Base-by-base conservation (phyloP, 2,329 filamentous ascomycete species). In the Talaromyces funiculosus region DNA sequence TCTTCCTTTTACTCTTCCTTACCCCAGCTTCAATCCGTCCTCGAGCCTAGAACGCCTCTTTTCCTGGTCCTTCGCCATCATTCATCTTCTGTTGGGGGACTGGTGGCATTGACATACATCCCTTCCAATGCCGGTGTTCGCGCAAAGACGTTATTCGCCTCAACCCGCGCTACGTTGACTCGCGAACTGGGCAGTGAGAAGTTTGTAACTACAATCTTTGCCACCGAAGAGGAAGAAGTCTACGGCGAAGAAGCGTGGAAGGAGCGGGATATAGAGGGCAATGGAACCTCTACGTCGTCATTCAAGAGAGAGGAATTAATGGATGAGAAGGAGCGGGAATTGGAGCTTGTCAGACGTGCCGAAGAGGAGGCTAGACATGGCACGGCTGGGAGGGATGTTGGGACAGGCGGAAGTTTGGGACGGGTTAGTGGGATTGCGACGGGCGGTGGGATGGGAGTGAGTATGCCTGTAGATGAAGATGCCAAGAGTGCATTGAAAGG, bases 81-180 rank as follows among this genome's bases (percentile, higher is more conserved):
- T 35, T 53, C 43, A 12, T 29, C 57, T 9, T 53, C 59, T 5
- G 73, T 80, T 1, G 59, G 63, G 3, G 64, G 67, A 31, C 70
- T 80, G 35, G 74, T 83, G 40, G 84, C 84, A 2, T 71, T 87
- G 31, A 86, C 85, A 38, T 87, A 86, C 67, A 83, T 88, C 24
- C 85, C 85, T 7, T 83, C 84, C 62, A 76, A 84, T 49, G 84
- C 85, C 4, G 83, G 83, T 0, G 85, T 87, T 38, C 82, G 85
- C 37, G 80, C 85, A 62, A 88, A 88, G 74, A 88, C 84, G 71
- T 80, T 88, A 35, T 87, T 87, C 72, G 85, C 85, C 16, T 81
- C 80, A n/a, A 87, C 85, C 38, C 81, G 85, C 3, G 73, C 85
- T 33, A 86, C 84, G 1, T 75, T 88, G 14, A 77, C 81, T 16